Conservation (phyloP, 345 rosid genomes). For the Eucalyptus dawsonii region DNA sequence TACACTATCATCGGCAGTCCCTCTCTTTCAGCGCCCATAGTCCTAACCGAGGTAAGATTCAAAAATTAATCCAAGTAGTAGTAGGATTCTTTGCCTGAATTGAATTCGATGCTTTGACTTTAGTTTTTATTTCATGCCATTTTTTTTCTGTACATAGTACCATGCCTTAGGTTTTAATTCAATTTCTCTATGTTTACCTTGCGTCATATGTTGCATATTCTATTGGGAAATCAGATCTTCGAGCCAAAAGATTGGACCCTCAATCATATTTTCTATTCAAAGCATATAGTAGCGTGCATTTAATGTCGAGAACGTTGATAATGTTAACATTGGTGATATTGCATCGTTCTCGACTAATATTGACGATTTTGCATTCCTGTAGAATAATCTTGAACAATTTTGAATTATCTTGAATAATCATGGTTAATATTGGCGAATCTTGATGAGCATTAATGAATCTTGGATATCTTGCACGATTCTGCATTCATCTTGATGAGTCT, state of each 20-base stretch:
- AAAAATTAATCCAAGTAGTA: not conserved
- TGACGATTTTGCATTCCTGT: not conserved
- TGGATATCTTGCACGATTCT: not conserved
- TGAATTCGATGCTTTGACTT: not conserved
- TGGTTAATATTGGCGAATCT: not conserved
- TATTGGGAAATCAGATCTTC: not conserved
- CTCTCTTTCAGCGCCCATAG: not conserved
- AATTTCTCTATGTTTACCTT: not conserved
- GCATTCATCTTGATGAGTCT: not conserved
- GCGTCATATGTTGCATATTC: not conserved
- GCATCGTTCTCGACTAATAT: not conserved
- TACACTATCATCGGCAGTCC: not conserved
- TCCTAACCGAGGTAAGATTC: not conserved
- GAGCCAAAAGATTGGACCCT: not conserved
- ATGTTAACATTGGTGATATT: not conserved
- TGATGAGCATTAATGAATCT: not conserved
- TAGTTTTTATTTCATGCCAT: not conserved
- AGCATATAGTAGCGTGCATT: not conserved
- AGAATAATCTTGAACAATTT: not conserved
- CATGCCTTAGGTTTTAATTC: not conserved
- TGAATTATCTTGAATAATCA: not conserved
- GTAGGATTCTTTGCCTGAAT: not conserved
- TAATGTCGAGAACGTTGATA: not conserved
- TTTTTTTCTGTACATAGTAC: not conserved
- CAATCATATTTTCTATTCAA: not conserved